Evolutionary conservation across 139 green algal species (phyloP).

Genomic region (Coelastrella sp.): DNA sequence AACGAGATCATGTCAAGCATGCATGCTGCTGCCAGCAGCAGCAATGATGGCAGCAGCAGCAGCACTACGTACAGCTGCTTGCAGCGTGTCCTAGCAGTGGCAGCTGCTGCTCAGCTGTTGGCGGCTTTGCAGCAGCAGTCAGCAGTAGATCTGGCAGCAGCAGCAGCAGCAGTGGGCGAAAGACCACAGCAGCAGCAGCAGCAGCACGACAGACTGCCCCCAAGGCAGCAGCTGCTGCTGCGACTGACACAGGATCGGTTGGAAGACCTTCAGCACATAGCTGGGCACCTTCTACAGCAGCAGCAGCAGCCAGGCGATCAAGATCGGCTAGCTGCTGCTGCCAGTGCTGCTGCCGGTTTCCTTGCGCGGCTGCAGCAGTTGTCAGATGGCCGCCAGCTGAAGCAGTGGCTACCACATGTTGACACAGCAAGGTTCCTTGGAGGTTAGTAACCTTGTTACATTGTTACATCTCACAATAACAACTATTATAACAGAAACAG

Average conservation of each 20-base stretch:
- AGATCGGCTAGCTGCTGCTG: slow-evolving; percentile 8
- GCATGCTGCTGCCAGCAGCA: slow-evolving; percentile 8
- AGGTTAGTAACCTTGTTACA: not conserved
- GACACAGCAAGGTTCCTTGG: slow-evolving; percentile 30
- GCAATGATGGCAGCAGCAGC: not conserved
- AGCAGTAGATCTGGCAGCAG: not conserved
- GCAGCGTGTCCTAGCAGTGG: slow-evolving; percentile 12
- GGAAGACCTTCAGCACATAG: not conserved
- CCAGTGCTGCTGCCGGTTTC: not conserved
- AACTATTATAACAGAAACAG: too few relatives aligned
- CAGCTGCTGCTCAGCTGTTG: slow-evolving; percentile 38
- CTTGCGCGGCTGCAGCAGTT: slow-evolving; percentile 37
- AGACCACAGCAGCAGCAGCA: not conserved
- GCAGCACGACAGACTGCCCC: not conserved
- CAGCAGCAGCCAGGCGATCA: not conserved
- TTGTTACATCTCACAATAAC: not conserved
- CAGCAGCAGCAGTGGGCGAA: not conserved
- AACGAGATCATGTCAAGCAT: not conserved
- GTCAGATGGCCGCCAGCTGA: slow-evolving; percentile 33
- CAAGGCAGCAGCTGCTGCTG: slow-evolving; percentile 30
- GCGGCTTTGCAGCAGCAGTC: slow-evolving; percentile 5
- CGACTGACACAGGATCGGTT: not conserved
- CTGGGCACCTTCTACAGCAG: not conserved
- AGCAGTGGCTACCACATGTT: slow-evolving; percentile 33
- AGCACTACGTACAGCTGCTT: slow-evolving; percentile 21